Evolutionary conservation across 176 grass and related monocot species (phyloP).

Genomic region (Hordeum vulgare): DNA sequence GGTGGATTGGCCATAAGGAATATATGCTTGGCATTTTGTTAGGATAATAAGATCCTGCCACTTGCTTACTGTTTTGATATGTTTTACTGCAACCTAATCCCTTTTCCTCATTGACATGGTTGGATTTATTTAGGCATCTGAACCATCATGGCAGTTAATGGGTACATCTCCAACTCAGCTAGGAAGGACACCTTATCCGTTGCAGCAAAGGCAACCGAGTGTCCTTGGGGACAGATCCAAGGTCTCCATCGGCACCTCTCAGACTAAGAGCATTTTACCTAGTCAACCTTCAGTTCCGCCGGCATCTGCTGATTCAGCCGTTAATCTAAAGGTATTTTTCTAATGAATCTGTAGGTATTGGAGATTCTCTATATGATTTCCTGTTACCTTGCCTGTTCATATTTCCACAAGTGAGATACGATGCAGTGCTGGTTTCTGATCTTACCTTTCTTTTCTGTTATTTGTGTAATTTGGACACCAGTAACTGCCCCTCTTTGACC

Average conservation of each 20-base stretch:
- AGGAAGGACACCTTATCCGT: slow-evolving; percentile 44
- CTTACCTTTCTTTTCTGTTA: not conserved
- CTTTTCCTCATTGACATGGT: slow-evolving; percentile 5
- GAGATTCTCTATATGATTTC: not conserved
- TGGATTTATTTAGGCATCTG: slow-evolving; percentile 42
- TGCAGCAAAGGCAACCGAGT: slow-evolving; percentile 58
- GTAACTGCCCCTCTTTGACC: not conserved
- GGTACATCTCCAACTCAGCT: slow-evolving; percentile 45
- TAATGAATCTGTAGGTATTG: not conserved
- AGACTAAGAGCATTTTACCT: slow-evolving; percentile 41
- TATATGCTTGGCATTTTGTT: not conserved
- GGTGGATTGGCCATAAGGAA: not conserved
- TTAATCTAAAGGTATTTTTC: slow-evolving; percentile 41
- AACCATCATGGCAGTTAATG: slow-evolving; percentile 66
- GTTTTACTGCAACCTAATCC: not conserved
- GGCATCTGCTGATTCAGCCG: slow-evolving; percentile 38
- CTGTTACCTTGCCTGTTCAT: slow-evolving; percentile 13
- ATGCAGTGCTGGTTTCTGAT: not conserved
- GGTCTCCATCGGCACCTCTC: slow-evolving; percentile 10
- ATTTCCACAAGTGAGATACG: not conserved
- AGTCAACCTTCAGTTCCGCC: slow-evolving; percentile 37
- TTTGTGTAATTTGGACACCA: not conserved
- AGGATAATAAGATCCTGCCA: not conserved
- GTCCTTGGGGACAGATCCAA: slow-evolving; percentile 56
- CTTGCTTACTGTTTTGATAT: slow-evolving; percentile 7